Evolutionary conservation across 495 filamentous ascomycete species (phyloP).

Genomic region (Cenococcum geophilum): DNA sequence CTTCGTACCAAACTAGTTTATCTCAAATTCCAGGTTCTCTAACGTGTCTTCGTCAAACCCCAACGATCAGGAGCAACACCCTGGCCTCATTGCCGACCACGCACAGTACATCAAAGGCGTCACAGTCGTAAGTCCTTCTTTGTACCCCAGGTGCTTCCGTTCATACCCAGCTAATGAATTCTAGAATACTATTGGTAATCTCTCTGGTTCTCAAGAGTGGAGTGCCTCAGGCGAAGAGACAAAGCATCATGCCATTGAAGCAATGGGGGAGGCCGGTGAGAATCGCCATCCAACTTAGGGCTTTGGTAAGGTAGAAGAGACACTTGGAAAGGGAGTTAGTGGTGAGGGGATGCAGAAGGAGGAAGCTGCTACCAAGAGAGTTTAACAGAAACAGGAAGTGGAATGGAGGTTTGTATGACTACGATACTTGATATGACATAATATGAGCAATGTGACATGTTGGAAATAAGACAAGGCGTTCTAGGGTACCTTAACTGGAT

Average conservation of each 20-base stretch:
- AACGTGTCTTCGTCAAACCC: too few species aligned
- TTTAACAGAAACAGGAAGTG: not conserved
- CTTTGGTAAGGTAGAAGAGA: conserved; percentile 37
- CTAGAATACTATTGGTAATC: conserved; percentile 35
- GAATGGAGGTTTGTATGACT: not conserved
- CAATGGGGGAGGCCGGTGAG: conserved; percentile 37
- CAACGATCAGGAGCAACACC: conserved; percentile 27
- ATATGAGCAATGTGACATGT: not conserved
- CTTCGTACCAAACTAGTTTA: too few species aligned
- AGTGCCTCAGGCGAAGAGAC: conserved; percentile 32
- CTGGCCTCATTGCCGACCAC: conserved; percentile 36
- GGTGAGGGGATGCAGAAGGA: conserved; percentile 42
- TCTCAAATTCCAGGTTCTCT: too few species aligned
- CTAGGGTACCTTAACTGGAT: too few species aligned
- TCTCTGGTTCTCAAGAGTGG: conserved; percentile 37
- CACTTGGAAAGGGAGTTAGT: conserved; percentile 34
- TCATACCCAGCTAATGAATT: conserved; percentile 8
- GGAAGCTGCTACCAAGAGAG: conserved; percentile 34
- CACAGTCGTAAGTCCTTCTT: conserved; percentile 31
- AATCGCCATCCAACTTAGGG: conserved; percentile 34
- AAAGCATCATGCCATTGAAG: conserved; percentile 34
- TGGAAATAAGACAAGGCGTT: too few species aligned
- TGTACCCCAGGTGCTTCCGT: not conserved
- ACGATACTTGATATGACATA: too few species aligned
- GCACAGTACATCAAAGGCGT: conserved; percentile 40